Base-by-base conservation (phyloP, 2,329 filamentous ascomycete species). In the Claviceps pazoutovae region DNA sequence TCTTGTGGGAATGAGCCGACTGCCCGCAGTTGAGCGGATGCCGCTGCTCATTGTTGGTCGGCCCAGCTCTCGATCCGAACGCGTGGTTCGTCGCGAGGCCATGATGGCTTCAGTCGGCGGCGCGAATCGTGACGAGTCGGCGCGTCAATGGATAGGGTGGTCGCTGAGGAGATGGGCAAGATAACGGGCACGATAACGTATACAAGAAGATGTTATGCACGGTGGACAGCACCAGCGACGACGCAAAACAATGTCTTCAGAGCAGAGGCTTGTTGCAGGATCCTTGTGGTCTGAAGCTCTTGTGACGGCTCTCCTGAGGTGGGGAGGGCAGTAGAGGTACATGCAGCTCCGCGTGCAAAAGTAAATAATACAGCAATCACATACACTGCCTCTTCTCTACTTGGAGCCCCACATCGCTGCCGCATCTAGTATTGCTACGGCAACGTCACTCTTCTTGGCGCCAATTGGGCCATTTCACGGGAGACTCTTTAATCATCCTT, bases 51-150 rank as follows among this genome's bases (percentile, higher is more conserved):
- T 53, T 38, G 53, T 38, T 39, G 53, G 49, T 26, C 53, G 51
- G 34, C 36, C 48, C 4, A 55, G 45, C 48, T 55, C 53, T 46
- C 53, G 53, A 37, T 55, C 53, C 26, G 45, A 55, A 46, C 53
- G 53, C 49, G 53, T 55, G 7, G 39, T 53, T 38, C 53, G 53
- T 53, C 53, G 51, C 26, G 53, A 51, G 47, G 53, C 53, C 53
- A 55, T 52, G 17, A 19, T 53, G 47, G 48, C 48, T 43, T 6
- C 13, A 34, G 43, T 48, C 48, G 52, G 37, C 16, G 39, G 21
- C 43, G 43, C 42, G 36, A 34, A 34, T 51, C 16, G 43, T 37
- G 34, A 19, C 43, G 41, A 23, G 16, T 51, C 8, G 42, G 46
- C 36, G 43, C 49, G 49, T 39, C 34, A 21, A 39, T 17, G 7